phyloP scores from a whole-genome alignment of 495 filamentous ascomycete species.

The Astrocystis sublimbata region DNA sequence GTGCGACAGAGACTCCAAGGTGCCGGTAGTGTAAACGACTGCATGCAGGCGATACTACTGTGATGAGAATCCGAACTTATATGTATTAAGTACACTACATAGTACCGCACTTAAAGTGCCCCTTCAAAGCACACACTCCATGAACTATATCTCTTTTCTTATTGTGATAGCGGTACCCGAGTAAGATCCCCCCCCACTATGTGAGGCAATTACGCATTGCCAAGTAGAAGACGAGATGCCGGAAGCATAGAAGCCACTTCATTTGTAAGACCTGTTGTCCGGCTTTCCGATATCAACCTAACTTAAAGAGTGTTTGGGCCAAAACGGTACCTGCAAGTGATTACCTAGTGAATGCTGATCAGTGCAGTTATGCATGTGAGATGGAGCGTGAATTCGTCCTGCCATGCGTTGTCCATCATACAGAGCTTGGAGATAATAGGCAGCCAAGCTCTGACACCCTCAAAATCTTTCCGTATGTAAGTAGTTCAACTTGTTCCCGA shows the following conservation, averaged over 20 bases:
- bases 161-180: too few species aligned
- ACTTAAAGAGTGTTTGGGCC: constrained; percentile 8
- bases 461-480: not conserved
- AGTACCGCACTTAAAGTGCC: too few species aligned
- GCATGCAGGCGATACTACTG: constrained; percentile 1
- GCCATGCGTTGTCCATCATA: not conserved
- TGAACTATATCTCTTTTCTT: too few species aligned
- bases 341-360: constrained; percentile 19
- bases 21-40: not conserved
- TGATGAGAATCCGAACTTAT: not conserved
- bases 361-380: constrained; percentile 23
- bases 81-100: too few species aligned
- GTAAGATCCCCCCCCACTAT: too few species aligned
- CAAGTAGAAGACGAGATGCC: too few species aligned
- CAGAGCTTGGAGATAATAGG: not conserved
- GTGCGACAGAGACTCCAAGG: constrained; percentile 4
- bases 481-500: constrained; percentile 13
- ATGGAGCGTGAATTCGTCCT: constrained; percentile 6
- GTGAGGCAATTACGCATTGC: too few species aligned
- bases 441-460: constrained; percentile 7
- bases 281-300: not conserved
- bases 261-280: too few species aligned
- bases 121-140: too few species aligned
- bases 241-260: too few species aligned
- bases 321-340: constrained; percentile 14